These are phyloP conservation scores for Coniferiporia weirii DNA, from an alignment of 1,284 basidiomycete genomes.

Conservation along the genomic window DNA sequence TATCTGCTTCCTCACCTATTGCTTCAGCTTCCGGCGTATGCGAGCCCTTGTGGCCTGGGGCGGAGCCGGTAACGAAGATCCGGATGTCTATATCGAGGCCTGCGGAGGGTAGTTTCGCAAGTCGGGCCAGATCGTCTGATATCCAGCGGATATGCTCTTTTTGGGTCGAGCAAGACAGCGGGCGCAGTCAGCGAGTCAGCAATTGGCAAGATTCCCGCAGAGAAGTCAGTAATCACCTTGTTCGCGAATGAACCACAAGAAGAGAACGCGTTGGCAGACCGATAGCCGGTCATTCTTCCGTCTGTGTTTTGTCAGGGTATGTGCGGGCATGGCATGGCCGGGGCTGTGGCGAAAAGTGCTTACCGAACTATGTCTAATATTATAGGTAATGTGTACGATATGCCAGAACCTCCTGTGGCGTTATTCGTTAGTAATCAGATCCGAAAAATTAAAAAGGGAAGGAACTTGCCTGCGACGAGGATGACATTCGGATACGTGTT, in stretches of 20 bases:
- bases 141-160: too few relatives aligned
- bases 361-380: slow-evolving; percentile 30
- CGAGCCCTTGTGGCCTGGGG: too few relatives aligned
- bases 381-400: slow-evolving; percentile 34
- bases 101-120: too few relatives aligned
- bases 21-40: too few relatives aligned
- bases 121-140: too few relatives aligned
- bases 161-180: not conserved
- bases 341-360: slow-evolving; percentile 1
- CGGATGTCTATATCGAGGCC: too few relatives aligned
- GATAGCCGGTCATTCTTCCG: slow-evolving; percentile 9
- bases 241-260: slow-evolving; percentile 32
- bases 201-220: not conserved
- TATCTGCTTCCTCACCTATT: too few relatives aligned
- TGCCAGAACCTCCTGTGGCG: slow-evolving; percentile 31
- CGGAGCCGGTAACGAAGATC: too few relatives aligned
- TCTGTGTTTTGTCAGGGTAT: slow-evolving; percentile 18
- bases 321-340: slow-evolving; percentile 1
- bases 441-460: not conserved
- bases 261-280: slow-evolving; percentile 26
- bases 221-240: slow-evolving; percentile 20
- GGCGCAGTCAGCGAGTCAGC: not conserved
- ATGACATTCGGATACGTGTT: slow-evolving; percentile 29
- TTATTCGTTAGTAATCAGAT: not conserved
- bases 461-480: slow-evolving; percentile 31